Conservation (phyloP, 192 early-diverging fungal species). For the Dispira simplex region DNA sequence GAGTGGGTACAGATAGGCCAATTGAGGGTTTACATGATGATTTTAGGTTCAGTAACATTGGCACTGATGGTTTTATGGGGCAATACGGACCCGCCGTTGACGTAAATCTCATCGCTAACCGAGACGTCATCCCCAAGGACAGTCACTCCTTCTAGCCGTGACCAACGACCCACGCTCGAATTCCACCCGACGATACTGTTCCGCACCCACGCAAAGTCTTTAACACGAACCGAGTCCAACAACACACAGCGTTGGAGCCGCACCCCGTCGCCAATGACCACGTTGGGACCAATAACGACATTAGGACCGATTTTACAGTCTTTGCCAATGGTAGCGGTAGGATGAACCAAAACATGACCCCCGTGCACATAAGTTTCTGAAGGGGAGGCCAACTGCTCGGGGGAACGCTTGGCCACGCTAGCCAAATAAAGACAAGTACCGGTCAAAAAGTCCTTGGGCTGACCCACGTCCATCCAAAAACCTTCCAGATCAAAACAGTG, state of each 20-base stretch:
- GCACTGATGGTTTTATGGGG: slow-evolving; percentile 87
- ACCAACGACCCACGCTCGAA: slow-evolving; percentile 87
- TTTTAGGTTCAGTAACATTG: slow-evolving; percentile 83
- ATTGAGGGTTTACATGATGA: slow-evolving; percentile 73
- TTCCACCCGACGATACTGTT: slow-evolving; percentile 92
- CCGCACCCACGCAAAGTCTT: slow-evolving; percentile 84
- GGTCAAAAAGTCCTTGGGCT: slow-evolving; percentile 95
- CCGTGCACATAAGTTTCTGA: slow-evolving; percentile 49
- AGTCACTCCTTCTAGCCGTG: slow-evolving; percentile 84
- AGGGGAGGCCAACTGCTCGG: slow-evolving; percentile 50
- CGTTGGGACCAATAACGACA: slow-evolving; percentile 87
- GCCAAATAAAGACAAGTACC: slow-evolving; percentile 88
- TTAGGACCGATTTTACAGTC: slow-evolving; percentile 97
- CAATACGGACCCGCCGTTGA: slow-evolving; percentile 92
- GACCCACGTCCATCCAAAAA: slow-evolving; percentile 99
- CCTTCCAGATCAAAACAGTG: slow-evolving; percentile 89
- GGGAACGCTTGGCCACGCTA: slow-evolving; percentile 61
- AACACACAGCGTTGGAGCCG: slow-evolving; percentile 79
- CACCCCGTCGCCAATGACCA: slow-evolving; percentile 87
- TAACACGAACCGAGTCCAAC: slow-evolving; percentile 67
- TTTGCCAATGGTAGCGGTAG: slow-evolving; percentile 83
- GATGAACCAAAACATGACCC: slow-evolving; percentile 88
- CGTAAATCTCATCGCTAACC: slow-evolving; percentile 81
- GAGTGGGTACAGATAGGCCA: too few species aligned
- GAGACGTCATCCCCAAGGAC: slow-evolving; percentile 97